phyloP scores from a whole-genome alignment of 2,329 filamentous ascomycete species.

The Paraconiothyrium sp. region DNA sequence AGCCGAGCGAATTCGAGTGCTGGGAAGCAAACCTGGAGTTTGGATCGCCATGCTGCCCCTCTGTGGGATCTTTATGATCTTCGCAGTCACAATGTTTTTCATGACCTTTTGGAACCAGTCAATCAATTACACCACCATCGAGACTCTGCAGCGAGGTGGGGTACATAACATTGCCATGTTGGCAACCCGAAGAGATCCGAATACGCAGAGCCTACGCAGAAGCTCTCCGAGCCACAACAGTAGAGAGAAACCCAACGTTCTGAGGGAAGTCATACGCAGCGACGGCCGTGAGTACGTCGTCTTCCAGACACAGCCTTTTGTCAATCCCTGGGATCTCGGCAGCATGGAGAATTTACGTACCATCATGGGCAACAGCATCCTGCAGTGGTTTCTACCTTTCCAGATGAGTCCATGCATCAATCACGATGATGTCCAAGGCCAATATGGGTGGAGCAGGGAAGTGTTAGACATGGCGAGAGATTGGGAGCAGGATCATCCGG shows the following conservation, averaged over 20 bases:
- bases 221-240: constrained; percentile 24
- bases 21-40: constrained; percentile 37
- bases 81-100: constrained; percentile 77
- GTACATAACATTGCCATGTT: constrained; percentile 78
- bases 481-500: constrained; percentile 37
- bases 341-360: constrained; percentile 75
- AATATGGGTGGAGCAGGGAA: constrained; percentile 73
- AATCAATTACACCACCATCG: constrained; percentile 84
- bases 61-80: constrained; percentile 79
- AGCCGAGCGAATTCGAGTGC: constrained; percentile 58
- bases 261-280: constrained; percentile 30
- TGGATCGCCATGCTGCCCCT: constrained; percentile 74
- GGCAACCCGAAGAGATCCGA: constrained; percentile 20
- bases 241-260: constrained; percentile 22
- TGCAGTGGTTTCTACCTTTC: constrained; percentile 86
- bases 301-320: constrained; percentile 73
- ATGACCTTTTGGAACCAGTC: constrained; percentile 76
- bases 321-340: constrained; percentile 88
- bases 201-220: constrained; percentile 60
- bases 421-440: constrained; percentile 71
- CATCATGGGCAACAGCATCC: constrained; percentile 76
- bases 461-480: constrained; percentile 54
- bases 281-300: constrained; percentile 77
- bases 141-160: constrained; percentile 71
- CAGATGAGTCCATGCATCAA: constrained; percentile 76